Evolutionary conservation across 176 grass and related monocot species (phyloP).

Genomic region (Leersia perrieri): DNA sequence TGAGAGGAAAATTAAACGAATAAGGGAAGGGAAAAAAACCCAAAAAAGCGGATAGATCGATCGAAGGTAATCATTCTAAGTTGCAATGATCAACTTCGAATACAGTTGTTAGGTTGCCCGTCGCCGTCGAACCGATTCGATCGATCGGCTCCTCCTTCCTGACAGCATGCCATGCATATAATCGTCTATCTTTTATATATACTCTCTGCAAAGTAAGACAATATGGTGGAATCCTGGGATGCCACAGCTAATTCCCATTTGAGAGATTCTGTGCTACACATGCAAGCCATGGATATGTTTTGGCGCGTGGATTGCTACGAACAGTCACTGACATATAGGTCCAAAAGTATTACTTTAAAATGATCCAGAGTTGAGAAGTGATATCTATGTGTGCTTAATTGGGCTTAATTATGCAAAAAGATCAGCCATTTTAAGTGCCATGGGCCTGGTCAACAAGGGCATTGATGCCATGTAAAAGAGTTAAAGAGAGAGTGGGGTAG

Average conservation of each 20-base stretch:
- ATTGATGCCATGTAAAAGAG: constrained; percentile 28
- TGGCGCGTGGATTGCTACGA: background rate
- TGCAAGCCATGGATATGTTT: background rate
- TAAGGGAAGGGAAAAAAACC: too few species aligned
- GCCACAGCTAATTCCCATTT: constrained; percentile 40
- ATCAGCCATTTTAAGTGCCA: background rate
- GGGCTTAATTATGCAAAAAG: background rate
- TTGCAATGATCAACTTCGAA: constrained; percentile 24
- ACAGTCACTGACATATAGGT: background rate
- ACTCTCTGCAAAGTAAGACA: constrained; percentile 24
- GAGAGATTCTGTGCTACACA: background rate
- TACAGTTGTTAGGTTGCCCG: constrained; percentile 36
- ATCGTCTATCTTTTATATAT: background rate
- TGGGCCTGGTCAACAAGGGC: constrained; percentile 8
- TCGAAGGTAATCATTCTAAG: constrained; percentile 25
- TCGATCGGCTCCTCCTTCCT: background rate
- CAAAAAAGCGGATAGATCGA: background rate
- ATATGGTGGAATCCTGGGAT: constrained; percentile 32
- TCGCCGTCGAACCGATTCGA: constrained; percentile 47
- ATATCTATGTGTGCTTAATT: background rate
- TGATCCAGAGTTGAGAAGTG: background rate
- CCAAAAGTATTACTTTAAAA: fast-evolving
- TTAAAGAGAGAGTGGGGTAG: background rate
- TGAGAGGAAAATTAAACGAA: too few species aligned
- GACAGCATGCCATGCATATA: constrained; percentile 4